phyloP scores from a whole-genome alignment of 1,284 basidiomycete genomes.

The Moesziomyces parantarcticus region DNA sequence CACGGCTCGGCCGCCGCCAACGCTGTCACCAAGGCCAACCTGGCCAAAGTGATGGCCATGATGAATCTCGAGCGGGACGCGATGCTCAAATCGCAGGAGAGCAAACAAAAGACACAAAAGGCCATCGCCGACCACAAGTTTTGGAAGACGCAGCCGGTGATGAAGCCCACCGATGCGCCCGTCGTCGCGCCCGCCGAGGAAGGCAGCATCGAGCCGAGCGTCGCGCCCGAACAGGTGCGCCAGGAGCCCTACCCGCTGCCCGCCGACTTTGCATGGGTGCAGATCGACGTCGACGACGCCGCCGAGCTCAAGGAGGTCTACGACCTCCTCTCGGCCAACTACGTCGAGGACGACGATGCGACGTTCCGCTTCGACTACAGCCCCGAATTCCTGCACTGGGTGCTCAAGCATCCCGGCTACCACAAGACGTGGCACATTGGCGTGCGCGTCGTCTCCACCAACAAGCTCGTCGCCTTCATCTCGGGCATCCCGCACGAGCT shows the following conservation, averaged over 20 bases:
- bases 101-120: conserved; percentile 53
- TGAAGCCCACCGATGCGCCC: conserved; percentile 74
- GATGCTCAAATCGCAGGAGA: conserved; percentile 53
- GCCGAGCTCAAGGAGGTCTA: conserved; percentile 88
- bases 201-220: conserved; percentile 88
- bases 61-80: conserved; percentile 59
- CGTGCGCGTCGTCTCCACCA: conserved; percentile 83
- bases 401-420: conserved; percentile 92
- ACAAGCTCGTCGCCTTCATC: conserved; percentile 96
- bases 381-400: conserved; percentile 95
- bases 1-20: conserved; percentile 51
- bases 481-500: conserved; percentile 81
- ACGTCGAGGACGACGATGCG: conserved; percentile 96
- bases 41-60: conserved; percentile 56
- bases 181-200: conserved; percentile 70
- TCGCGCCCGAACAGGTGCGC: conserved; percentile 80
- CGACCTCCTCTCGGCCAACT: conserved; percentile 89
- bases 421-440: conserved; percentile 94
- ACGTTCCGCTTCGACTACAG: conserved; percentile 96
- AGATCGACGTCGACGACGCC: conserved; percentile 81
- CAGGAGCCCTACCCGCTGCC: conserved; percentile 89
- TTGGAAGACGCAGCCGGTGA: conserved; percentile 77
- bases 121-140: conserved; percentile 65
- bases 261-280: conserved; percentile 92
- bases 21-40: conserved; percentile 49